A percentile compares a stretch with the other conserved stretches of the same genome.
Conservation (phyloP, 2,329 filamentous ascomycete species). For the Ophiostoma ips region DNA sequence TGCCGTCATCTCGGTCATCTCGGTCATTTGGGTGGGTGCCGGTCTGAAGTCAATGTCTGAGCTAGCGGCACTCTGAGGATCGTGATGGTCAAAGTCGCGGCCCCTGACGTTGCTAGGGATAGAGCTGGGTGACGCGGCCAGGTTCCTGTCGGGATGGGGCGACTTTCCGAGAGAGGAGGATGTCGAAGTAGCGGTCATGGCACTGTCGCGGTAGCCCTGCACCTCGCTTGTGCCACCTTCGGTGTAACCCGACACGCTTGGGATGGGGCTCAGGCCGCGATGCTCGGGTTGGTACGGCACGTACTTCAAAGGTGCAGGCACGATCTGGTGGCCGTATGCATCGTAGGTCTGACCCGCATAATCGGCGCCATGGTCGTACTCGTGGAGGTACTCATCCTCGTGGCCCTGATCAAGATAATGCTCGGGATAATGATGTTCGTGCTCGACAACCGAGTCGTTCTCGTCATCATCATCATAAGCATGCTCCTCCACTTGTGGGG, state of each 20-base stretch:
- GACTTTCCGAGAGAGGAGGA: slow-evolving; percentile 48
- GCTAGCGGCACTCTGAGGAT: slow-evolving; percentile 40
- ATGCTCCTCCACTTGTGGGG: background rate
- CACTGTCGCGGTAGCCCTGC: slow-evolving; percentile 42
- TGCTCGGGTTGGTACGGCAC: slow-evolving; percentile 55
- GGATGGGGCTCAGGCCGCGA: slow-evolving; percentile 72
- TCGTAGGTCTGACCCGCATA: slow-evolving; percentile 27
- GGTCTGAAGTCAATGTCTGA: slow-evolving; percentile 42
- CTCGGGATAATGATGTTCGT: slow-evolving; percentile 29
- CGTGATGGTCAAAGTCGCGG: slow-evolving; percentile 45
- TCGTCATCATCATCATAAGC: slow-evolving; percentile 28
- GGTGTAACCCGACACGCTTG: slow-evolving; percentile 79
- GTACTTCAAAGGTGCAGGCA: slow-evolving; percentile 50
- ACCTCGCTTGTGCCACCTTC: slow-evolving; percentile 47
- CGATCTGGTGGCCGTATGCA: slow-evolving; percentile 46
- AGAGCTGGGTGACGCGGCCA: slow-evolving; percentile 38
- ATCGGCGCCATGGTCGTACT: slow-evolving; percentile 14
- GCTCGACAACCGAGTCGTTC: slow-evolving; percentile 22
- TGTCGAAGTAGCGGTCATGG: slow-evolving; percentile 32
- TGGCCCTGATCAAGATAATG: slow-evolving; percentile 18
- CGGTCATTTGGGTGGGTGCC: slow-evolving; percentile 23
- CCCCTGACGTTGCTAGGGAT: slow-evolving; percentile 35
- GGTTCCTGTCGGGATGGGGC: slow-evolving; percentile 27
- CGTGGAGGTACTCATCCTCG: slow-evolving; percentile 23
- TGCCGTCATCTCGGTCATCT: slow-evolving; percentile 26